phyloP scores from a whole-genome alignment of 2,329 filamentous ascomycete species.

The Xenoacremonium recifei region DNA sequence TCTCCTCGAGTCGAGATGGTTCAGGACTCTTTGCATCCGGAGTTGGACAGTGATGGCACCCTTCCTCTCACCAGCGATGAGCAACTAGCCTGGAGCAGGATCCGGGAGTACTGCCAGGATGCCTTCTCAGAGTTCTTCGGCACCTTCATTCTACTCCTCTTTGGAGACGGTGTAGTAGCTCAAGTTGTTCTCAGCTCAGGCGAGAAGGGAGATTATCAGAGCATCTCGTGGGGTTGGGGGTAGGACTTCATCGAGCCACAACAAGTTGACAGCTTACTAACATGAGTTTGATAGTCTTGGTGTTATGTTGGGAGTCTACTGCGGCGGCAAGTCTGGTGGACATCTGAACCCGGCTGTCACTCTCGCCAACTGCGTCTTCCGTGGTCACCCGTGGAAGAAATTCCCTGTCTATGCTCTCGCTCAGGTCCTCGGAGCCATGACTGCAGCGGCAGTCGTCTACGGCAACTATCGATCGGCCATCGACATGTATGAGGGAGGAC shows the following conservation, averaged over 20 bases:
- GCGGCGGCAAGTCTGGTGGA: constrained; percentile 62
- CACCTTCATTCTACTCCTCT: constrained; percentile 65
- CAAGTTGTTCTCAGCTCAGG: constrained; percentile 60
- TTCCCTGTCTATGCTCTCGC: constrained; percentile 67
- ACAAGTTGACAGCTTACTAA: constrained; percentile 4
- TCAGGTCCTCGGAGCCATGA: constrained; percentile 66
- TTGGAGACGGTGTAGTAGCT: constrained; percentile 69
- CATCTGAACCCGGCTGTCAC: constrained; percentile 73
- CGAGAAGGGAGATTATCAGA: constrained; percentile 48
- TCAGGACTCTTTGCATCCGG: constrained; percentile 19
- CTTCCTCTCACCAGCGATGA: constrained; percentile 19
- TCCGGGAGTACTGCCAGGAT: constrained; percentile 52
- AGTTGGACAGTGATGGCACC: constrained; percentile 16
- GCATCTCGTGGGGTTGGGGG: constrained; percentile 51
- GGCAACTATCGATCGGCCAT: constrained; percentile 65
- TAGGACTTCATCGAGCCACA: constrained; percentile 34
- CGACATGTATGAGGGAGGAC: constrained; percentile 60
- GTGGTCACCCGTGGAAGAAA: constrained; percentile 66
- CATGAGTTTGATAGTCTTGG: constrained; percentile 47
- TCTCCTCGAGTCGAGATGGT: constrained; percentile 32
- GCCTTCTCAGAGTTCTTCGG: constrained; percentile 67
- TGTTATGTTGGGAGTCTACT: constrained; percentile 69
- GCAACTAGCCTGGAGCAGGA: constrained; percentile 47
- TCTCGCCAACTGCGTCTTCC: constrained; percentile 66
- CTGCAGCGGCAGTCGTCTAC: constrained; percentile 58